These are phyloP conservation scores for Flammula alnicola DNA, from an alignment of 1,284 basidiomycete genomes.

Conservation along the genomic window DNA sequence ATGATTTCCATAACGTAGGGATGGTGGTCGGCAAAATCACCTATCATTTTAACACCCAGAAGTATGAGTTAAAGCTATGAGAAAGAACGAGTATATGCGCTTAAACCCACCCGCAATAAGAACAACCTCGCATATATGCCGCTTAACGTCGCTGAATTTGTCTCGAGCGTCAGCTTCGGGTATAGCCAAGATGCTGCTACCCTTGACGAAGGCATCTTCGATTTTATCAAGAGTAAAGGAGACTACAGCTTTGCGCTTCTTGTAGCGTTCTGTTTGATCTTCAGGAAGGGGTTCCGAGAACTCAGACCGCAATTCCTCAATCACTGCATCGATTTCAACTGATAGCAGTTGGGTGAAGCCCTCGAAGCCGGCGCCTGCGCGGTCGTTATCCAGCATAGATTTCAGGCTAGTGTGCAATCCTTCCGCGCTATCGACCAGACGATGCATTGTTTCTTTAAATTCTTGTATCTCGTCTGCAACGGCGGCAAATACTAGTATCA, in stretches of 20 bases:
- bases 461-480: too few relatives aligned
- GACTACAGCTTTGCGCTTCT: constrained; percentile 23
- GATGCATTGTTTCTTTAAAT: too few relatives aligned
- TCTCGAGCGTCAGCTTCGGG: constrained; percentile 24
- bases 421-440: too few relatives aligned
- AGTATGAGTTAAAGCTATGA: too few relatives aligned
- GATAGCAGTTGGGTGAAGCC: constrained; percentile 24
- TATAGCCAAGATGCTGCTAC: constrained; percentile 21
- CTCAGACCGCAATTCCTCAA: constrained; percentile 27
- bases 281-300: constrained; percentile 29
- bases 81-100: too few relatives aligned
- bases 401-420: too few relatives aligned
- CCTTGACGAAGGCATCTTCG: constrained; percentile 26
- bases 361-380: too few relatives aligned
- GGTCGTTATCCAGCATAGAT: too few relatives aligned
- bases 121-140: constrained; percentile 24
- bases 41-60: constrained; percentile 16
- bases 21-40: constrained; percentile 27
- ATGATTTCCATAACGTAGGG: constrained; percentile 25
- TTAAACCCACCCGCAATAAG: constrained; percentile 29
- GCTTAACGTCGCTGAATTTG: constrained; percentile 25
- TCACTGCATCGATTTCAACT: constrained; percentile 20
- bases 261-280: constrained; percentile 28
- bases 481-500: too few relatives aligned
- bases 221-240: constrained; percentile 25